Conservation (phyloP, 225 moss, liverwort and hornwort species). For the Polytrichum commune region DNA sequence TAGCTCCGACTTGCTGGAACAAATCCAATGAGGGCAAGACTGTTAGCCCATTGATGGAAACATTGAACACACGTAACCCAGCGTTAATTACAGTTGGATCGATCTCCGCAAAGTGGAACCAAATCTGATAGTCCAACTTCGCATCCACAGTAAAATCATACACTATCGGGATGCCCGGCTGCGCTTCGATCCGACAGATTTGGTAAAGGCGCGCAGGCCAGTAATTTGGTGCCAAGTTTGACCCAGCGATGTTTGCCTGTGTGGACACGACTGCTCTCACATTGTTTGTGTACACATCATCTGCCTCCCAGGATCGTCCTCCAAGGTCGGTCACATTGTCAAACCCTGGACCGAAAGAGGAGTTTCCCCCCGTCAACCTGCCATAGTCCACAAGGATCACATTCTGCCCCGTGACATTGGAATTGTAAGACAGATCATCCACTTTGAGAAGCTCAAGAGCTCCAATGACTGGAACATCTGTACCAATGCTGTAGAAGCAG, state of each 20-base stretch:
- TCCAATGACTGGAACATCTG: conserved; percentile 74
- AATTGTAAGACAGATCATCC: conserved; percentile 48
- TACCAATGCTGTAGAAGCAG: conserved; percentile 85
- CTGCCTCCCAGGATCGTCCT: conserved; percentile 82
- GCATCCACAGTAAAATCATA: conserved; percentile 71
- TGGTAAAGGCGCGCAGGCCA: conserved; percentile 79
- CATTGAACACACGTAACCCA: conserved; percentile 73
- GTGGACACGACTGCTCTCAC: conserved; percentile 41
- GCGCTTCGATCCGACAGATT: conserved; percentile 45
- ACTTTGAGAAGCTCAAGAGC: conserved; percentile 78
- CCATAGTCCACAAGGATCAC: conserved; percentile 83
- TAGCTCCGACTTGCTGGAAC: conserved; percentile 54
- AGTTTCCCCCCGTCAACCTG: conserved; percentile 60
- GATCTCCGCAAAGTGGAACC: conserved; percentile 95
- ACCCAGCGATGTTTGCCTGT: conserved; percentile 28
- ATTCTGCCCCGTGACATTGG: conserved; percentile 60
- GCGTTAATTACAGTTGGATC: conserved; percentile 50
- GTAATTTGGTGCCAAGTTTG: conserved; percentile 57
- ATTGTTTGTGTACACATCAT: conserved; percentile 38
- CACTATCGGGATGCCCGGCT: conserved; percentile 32
- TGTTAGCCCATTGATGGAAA: conserved; percentile 43
- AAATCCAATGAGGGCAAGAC: conserved; percentile 56
- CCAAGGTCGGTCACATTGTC: conserved; percentile 75
- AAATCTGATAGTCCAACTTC: conserved; percentile 83
- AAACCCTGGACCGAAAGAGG: conserved; percentile 79